Base-by-base conservation (phyloP, 2,329 filamentous ascomycete species). In the Colletotrichum sp. region DNA sequence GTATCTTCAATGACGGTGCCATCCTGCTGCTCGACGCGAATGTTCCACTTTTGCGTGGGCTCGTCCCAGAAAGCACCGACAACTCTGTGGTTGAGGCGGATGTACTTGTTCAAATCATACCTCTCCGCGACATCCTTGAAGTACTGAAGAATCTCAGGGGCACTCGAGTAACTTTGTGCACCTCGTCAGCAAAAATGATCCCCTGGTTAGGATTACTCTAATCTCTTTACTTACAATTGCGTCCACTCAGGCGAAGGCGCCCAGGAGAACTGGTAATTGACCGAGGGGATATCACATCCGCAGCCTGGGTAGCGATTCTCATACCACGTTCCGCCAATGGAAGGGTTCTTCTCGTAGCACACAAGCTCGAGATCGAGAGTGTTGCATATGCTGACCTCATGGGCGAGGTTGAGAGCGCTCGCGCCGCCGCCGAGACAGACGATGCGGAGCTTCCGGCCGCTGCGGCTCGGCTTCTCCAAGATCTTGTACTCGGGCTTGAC, bases 341-440 rank as follows among this genome's bases (percentile, higher is more conserved):
- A 73, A 5, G 73, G 39, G 67, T 82, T 82, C 78, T 82, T 81
- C 28, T 82, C 81, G 72, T 82, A 82, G 68, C 77, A 79, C 28
- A 79, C 78, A 6, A 81, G 67, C 26, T 80, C 78, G 18, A 80
- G 67, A 59, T 80, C 77, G 10, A 80, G 74, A 3, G 65, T 57
- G 48, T 77, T 79, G 57, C 71, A 73, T 12, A 15, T 75, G 71
- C 74, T 68, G 24, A 81, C 57, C 65, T 80, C 78, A 21, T 80
- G 79, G 21, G 78, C 78, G 30, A 83, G 67, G 73, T 82, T 82
- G 32, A 83, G 76, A 1, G 79, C 82, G 65, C 80, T 81, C 65
- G 79, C 80, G 61, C 81, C 82, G 68, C 79, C 81, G n/a, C 82
- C 82, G 18, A 82, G 77, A 52, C 78, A 80, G 30, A 82, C 77